Base-by-base conservation (phyloP, 2,329 filamentous ascomycete species). In the Aspergillus sp. region DNA sequence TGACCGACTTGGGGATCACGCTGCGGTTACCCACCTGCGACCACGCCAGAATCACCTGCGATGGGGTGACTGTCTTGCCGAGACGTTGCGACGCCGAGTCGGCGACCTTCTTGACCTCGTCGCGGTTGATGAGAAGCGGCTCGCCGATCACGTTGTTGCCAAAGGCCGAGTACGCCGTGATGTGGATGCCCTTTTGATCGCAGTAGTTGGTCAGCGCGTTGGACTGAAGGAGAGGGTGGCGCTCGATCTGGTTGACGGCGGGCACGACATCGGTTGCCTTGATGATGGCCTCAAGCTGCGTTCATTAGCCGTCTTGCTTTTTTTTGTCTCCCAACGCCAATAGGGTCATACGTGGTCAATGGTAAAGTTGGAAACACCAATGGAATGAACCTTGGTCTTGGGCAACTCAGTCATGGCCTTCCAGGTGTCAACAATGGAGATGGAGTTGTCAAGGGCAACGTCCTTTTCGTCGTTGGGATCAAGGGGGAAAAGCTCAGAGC, bases 201-300 rank as follows among this genome's bases (percentile, higher is more conserved):
- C 76, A 80, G 64, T 76, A 81, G 9, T 74, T 68, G 5, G 82
- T 63, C 29, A 86, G 66, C 12, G 76, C 70, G 2, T 68, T 67
- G 59, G 80, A 82, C 60, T 84, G 82, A 7, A 86, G 72, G 57
- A 83, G 83, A 2, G 82, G 81, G 62, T 86, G 81, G 44, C 80
- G 80, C 62, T 86, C 82, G 52, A 86, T 80, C 66, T 86, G 82
- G 66, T 86, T 85, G 55, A 77, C 76, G 2, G 79, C 79, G 1
- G 82, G 82, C 1, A 80, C 69, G 54, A 86, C 75, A 38, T 65
- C 65, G n/a, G 65, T 68, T 44, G 66, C 79, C 35, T 75, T 71
- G 63, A 80, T 74, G 57, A 82, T 60, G 43, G 72, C 70, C 58
- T 82, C 73, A 57, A 82, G 66, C 69, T 65, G 34, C 4, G 8